phyloP scores from a whole-genome alignment of 2,329 filamentous ascomycete species.

The Purpureocillium lavendulum region DNA sequence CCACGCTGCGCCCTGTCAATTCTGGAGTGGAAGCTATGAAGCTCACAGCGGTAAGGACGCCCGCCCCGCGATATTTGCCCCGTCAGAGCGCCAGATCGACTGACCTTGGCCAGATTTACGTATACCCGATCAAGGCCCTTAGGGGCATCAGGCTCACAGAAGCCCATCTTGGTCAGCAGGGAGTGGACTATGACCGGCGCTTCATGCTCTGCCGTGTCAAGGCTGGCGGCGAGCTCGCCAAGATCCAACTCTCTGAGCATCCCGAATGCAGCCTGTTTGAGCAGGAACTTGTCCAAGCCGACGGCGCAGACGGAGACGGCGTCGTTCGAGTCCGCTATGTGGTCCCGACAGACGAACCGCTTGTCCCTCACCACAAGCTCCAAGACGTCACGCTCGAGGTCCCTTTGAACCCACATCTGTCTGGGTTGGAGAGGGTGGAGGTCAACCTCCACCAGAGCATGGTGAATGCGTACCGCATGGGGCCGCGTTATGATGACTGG shows the following conservation, averaged over 20 bases:
- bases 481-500: constrained; percentile 50
- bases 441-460: constrained; percentile 53
- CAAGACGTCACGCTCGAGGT: constrained; percentile 38
- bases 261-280: constrained; percentile 57
- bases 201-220: constrained; percentile 60
- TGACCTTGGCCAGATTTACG: constrained; percentile 55
- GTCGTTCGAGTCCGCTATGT: constrained; percentile 37
- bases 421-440: constrained; percentile 35
- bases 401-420: constrained; percentile 44
- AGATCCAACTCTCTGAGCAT: constrained; percentile 51
- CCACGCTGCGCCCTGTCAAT: too few relatives aligned
- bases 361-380: constrained; percentile 27
- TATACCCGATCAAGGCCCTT: constrained; percentile 70
- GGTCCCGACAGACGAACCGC: constrained; percentile 22
- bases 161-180: constrained; percentile 50
- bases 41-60: constrained; percentile 18
- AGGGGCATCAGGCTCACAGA: constrained; percentile 47
- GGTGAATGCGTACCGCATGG: constrained; percentile 56
- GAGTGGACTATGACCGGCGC: constrained; percentile 56
- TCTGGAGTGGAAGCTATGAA: constrained; percentile 15
- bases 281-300: constrained; percentile 36
- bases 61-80: too few relatives aligned
- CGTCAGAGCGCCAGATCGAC: too few relatives aligned
- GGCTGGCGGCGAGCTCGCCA: constrained; percentile 32
- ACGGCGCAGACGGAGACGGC: constrained; percentile 10